Percentiles rank a stretch among this genome's conserved stretches.
Evolutionary conservation across 768 basidiomycete genomes (phyloP).

Genomic region (Megacollybia marginata): DNA sequence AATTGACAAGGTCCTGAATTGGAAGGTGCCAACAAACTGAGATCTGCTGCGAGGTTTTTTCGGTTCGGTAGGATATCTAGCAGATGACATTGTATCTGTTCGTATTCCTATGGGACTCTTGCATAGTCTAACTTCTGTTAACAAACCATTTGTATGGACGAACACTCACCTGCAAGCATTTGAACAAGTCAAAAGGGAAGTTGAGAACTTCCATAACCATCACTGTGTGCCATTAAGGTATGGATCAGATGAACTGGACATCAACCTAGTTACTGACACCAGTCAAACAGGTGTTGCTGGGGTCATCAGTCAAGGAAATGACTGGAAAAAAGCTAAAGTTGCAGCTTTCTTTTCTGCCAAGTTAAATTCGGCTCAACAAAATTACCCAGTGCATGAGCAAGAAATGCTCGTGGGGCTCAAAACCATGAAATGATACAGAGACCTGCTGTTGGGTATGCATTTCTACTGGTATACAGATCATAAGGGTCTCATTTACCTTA

Average conservation of each 20-base stretch:
- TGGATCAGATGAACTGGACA: conserved; percentile 6
- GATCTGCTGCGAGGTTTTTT: conserved; percentile 23
- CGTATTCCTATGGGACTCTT: conserved; percentile 24
- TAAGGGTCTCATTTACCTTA: conserved; percentile 7
- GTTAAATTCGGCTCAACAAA: conserved; percentile 24
- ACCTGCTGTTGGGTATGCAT: conserved; percentile 8
- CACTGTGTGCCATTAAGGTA: conserved; percentile 16
- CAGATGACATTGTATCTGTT: conserved; percentile 15
- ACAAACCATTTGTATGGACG: conserved; percentile 17
- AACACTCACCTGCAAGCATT: conserved; percentile 21
- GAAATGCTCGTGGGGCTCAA: conserved; percentile 17
- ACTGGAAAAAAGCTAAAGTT: conserved; percentile 23
- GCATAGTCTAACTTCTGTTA: conserved; percentile 9
- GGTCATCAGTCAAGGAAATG: conserved; percentile 19
- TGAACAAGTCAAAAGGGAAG: conserved; percentile 24
- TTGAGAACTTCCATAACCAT: conserved; percentile 10
- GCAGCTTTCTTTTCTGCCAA: conserved; percentile 27
- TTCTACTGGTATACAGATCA: conserved; percentile 8
- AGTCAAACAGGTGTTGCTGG: conserved; percentile 21
- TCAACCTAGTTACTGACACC: conserved; percentile 25
- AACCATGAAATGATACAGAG: conserved; percentile 6
- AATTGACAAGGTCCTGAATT: conserved; percentile 21
- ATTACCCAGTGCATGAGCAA: conserved; percentile 24
- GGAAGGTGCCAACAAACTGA: conserved; percentile 3
- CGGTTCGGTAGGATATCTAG: conserved; percentile 28